Evolutionary conservation across 306 rosid species (phyloP).

Genomic region (Myrica gale): DNA sequence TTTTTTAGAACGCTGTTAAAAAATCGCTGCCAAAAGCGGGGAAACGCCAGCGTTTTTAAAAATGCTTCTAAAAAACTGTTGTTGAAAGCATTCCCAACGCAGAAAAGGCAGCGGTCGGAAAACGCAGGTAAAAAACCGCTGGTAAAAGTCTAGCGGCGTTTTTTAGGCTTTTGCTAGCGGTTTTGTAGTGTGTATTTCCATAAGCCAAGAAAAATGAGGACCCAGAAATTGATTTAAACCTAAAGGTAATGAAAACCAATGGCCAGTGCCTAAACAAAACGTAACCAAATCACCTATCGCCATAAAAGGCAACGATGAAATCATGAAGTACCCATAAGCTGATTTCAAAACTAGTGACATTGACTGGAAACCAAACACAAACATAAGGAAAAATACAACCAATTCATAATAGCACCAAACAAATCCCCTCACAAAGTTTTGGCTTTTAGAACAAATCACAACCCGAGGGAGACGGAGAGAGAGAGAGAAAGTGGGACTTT

Average conservation of each 20-base stretch:
- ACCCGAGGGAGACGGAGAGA: not conserved
- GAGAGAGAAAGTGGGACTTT: too few species aligned
- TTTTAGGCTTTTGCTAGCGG: too few species aligned
- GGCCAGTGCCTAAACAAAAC: not conserved
- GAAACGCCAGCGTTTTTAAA: too few species aligned
- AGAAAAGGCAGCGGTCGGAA: too few species aligned
- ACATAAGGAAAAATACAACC: not conserved
- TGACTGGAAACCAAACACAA: not conserved
- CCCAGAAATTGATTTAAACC: constrained; percentile 19
- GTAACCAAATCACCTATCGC: not conserved
- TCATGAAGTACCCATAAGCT: not conserved
- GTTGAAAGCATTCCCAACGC: too few species aligned
- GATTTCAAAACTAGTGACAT: constrained; percentile 1
- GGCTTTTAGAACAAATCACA: not conserved
- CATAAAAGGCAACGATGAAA: not conserved
- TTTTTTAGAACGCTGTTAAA: too few species aligned
- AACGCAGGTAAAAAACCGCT: too few species aligned
- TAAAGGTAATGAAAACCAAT: not conserved
- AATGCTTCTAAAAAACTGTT: too few species aligned
- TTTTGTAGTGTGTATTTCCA: too few species aligned
- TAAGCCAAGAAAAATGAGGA: not conserved
- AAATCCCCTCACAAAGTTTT: not conserved
- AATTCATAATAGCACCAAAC: not conserved
- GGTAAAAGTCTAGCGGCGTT: too few species aligned
- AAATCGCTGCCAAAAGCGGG: too few species aligned